Evolutionary conservation across 2,329 filamentous ascomycete species (phyloP).

Genomic region (Nemania serpens): DNA sequence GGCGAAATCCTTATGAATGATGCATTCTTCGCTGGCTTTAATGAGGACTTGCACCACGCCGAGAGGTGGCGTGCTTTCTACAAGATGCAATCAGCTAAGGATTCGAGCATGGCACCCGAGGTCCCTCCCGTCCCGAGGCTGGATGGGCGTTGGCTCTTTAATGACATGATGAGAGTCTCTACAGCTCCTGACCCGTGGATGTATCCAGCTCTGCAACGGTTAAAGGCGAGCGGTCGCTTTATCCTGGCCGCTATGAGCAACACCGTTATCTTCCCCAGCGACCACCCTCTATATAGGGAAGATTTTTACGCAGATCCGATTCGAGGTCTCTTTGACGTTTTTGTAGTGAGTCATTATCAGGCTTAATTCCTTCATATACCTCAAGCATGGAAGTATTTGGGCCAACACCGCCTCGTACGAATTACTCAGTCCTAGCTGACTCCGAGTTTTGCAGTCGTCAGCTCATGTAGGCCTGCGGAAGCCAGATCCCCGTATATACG

Average conservation of each 20-base stretch:
- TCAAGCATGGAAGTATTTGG: too few species aligned
- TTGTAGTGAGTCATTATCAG: conserved; percentile 53
- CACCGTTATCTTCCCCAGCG: conserved; percentile 82
- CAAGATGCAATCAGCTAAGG: conserved; percentile 48
- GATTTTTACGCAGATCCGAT: conserved; percentile 62
- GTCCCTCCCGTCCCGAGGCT: conserved; percentile 71
- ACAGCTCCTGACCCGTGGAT: conserved; percentile 80
- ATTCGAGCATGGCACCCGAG: conserved; percentile 45
- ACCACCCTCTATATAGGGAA: conserved; percentile 67
- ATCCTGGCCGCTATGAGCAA: conserved; percentile 86
- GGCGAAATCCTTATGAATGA: conserved; percentile 78
- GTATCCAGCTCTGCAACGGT: conserved; percentile 75
- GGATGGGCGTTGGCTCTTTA: conserved; percentile 80
- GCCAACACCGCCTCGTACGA: not conserved
- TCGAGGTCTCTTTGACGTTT: conserved; percentile 77
- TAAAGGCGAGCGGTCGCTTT: conserved; percentile 68
- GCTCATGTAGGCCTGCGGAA: conserved; percentile 89
- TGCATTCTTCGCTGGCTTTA: conserved; percentile 77
- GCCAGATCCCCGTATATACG: conserved; percentile 82
- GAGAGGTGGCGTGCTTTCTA: conserved; percentile 73
- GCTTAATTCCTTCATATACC: not conserved
- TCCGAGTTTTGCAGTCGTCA: conserved; percentile 53
- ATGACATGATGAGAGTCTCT: conserved; percentile 84
- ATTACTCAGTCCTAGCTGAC: not conserved
- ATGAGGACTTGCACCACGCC: conserved; percentile 69